These are phyloP conservation scores for Arthrobotrys conoides DNA, from an alignment of 2,329 filamentous ascomycete species.

Conservation along the genomic window DNA sequence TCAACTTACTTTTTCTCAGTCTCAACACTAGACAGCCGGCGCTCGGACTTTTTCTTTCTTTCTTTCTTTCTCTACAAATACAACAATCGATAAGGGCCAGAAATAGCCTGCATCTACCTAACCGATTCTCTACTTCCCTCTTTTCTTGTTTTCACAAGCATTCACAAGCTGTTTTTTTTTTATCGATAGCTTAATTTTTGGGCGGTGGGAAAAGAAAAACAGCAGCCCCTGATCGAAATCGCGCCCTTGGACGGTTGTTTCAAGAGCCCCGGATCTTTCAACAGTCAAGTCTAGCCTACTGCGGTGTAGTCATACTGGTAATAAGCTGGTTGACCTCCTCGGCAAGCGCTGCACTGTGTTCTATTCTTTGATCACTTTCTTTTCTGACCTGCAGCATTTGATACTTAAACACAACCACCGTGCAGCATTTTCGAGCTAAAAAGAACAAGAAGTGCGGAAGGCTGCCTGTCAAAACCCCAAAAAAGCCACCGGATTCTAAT, in stretches of 20 bases:
- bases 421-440: slow-evolving; percentile 11
- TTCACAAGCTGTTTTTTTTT: not conserved
- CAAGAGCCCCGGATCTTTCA: slow-evolving; percentile 52
- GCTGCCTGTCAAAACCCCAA: slow-evolving; percentile 54
- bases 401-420: slow-evolving; percentile 2
- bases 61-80: not conserved
- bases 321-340: not conserved
- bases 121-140: no score
- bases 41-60: no score
- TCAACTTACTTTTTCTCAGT: no score
- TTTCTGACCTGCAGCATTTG: slow-evolving; percentile 29
- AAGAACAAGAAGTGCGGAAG: slow-evolving; percentile 24
- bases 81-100: slow-evolving; percentile 2
- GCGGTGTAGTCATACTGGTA: no score
- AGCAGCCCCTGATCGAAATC: slow-evolving; percentile 32
- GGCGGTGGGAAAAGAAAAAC: not conserved
- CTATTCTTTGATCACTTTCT: slow-evolving; percentile 26
- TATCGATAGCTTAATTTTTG: slow-evolving; percentile 42
- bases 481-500: slow-evolving; percentile 18
- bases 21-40: no score
- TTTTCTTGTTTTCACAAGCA: slow-evolving; percentile 7
- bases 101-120: slow-evolving; percentile 7
- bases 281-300: not conserved
- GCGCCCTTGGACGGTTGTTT: slow-evolving; percentile 37
- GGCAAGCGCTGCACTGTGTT: slow-evolving; percentile 12